Evolutionary conservation across 495 filamentous ascomycete species (phyloP).

Genomic region (Podospora appendiculata): DNA sequence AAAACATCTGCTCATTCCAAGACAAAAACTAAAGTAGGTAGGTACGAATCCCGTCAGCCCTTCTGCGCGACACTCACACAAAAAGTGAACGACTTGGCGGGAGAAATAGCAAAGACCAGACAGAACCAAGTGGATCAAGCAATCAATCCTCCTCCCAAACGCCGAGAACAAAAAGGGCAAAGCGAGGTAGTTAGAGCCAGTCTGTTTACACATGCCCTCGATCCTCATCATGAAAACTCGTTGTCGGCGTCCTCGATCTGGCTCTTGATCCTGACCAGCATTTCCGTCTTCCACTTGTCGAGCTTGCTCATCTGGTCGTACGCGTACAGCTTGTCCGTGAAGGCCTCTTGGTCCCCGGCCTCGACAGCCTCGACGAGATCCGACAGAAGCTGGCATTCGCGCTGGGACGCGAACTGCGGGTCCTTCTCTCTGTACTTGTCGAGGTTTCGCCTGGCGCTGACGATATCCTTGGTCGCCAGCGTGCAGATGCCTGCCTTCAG

Average conservation of each 20-base stretch:
- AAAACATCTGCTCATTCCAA: too few relatives aligned
- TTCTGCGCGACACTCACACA: too few relatives aligned
- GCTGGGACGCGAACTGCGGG: conserved; percentile 59
- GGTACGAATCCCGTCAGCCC: too few relatives aligned
- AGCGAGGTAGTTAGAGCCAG: too few relatives aligned
- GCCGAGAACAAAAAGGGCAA: conserved; percentile 3
- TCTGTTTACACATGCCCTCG: background rate
- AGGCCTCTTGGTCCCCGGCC: conserved; percentile 65
- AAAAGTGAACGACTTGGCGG: background rate
- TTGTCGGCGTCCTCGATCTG: conserved; percentile 67
- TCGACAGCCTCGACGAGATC: conserved; percentile 68
- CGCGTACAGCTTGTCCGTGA: conserved; percentile 77
- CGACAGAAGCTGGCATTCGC: conserved; percentile 71
- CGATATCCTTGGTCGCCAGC: conserved; percentile 66
- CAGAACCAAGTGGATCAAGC: background rate
- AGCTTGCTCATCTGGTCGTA: conserved; percentile 85
- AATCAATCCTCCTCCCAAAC: conserved; percentile 11
- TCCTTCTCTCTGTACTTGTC: conserved; percentile 79
- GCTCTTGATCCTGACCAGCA: conserved; percentile 75
- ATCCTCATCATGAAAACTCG: conserved; percentile 34
- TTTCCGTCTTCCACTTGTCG: conserved; percentile 91
- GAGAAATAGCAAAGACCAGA: background rate
- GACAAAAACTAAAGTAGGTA: too few relatives aligned
- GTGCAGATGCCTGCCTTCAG: conserved; percentile 83
- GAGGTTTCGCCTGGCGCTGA: conserved; percentile 67